A percentile compares a stretch with the other conserved stretches of the same genome.
Conservation (phyloP, 2,329 filamentous ascomycete species). For the Leptographium galeiforme region DNA sequence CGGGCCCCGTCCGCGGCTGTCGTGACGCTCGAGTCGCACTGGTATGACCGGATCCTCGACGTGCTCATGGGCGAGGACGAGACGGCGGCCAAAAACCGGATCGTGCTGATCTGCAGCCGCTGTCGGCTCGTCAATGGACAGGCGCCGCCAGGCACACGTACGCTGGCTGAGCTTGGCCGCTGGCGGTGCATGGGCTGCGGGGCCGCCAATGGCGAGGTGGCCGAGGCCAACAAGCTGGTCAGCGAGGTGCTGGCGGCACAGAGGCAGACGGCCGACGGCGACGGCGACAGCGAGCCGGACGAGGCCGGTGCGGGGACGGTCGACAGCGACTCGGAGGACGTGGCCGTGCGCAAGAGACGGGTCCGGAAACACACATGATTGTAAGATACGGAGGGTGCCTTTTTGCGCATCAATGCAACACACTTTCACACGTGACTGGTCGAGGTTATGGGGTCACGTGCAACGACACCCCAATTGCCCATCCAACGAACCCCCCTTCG, state of each 20-base stretch:
- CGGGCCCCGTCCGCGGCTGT: conserved; percentile 1
- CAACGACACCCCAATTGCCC: too few relatives aligned
- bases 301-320: not conserved
- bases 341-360: not conserved
- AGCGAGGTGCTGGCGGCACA: conserved; percentile 41
- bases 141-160: conserved; percentile 73
- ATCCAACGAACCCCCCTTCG: too few relatives aligned
- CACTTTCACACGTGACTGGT: too few relatives aligned
- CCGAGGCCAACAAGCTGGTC: conserved; percentile 60
- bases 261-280: not conserved
- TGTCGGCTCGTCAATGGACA: conserved; percentile 92
- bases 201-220: conserved; percentile 66
- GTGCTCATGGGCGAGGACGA: conserved; percentile 91
- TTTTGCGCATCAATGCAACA: too few relatives aligned
- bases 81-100: conserved; percentile 77
- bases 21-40: conserved; percentile 35
- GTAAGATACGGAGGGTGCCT: too few relatives aligned
- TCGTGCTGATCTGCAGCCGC: conserved; percentile 68
- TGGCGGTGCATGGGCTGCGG: conserved; percentile 89
- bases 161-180: conserved; percentile 62
- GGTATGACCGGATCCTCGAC: conserved; percentile 93
- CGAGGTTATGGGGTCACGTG: too few relatives aligned
- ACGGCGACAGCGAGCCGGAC: not conserved
- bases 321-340: not conserved
- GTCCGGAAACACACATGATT: too few relatives aligned